A percentile compares a stretch with the other conserved stretches of the same genome.
These are phyloP conservation scores for Xylogone sp. DNA, from an alignment of 2,329 filamentous ascomycete species.

Conservation along the genomic window DNA sequence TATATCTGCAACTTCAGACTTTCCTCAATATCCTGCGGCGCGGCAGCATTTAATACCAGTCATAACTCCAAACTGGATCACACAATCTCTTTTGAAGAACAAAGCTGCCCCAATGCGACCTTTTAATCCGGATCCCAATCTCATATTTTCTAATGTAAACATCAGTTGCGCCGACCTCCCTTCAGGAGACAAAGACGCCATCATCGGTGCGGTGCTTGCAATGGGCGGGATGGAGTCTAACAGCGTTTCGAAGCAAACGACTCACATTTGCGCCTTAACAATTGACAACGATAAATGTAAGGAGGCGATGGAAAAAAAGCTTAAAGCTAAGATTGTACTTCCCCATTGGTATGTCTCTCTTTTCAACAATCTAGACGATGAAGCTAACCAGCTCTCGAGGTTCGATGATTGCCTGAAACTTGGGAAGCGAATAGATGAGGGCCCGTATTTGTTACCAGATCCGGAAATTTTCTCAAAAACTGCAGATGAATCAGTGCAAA, in stretches of 20 bases:
- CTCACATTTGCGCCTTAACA: constrained; percentile 82
- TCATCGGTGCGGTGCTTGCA: constrained; percentile 82
- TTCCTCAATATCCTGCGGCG: constrained; percentile 77
- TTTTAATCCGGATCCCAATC: constrained; percentile 83
- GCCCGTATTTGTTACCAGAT: constrained; percentile 80
- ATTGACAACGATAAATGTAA: constrained; percentile 70
- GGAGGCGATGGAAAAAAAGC: constrained; percentile 57
- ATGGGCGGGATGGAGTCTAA: constrained; percentile 80
- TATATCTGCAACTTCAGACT: constrained; percentile 78
- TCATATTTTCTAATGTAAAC: constrained; percentile 84
- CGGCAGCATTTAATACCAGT: constrained; percentile 78
- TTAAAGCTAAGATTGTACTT: constrained; percentile 78
- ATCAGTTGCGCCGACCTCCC: constrained; percentile 84
- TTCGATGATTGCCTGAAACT: constrained; percentile 96
- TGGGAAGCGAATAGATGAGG: constrained; percentile 84
- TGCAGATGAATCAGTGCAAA: constrained; percentile 51
- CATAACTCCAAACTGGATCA: constrained; percentile 78
- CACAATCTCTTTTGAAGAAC: constrained; percentile 61
- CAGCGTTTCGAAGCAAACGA: constrained; percentile 69
- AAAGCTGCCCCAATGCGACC: constrained; percentile 76
- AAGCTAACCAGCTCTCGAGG: constrained; percentile 48
- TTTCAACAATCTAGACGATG: background rate
- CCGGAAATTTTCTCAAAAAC: constrained; percentile 71
- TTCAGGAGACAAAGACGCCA: constrained; percentile 82
- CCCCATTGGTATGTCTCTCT: constrained; percentile 70